These are phyloP conservation scores for Mycena sp. DNA, from an alignment of 1,284 basidiomycete species.

Conservation along the genomic window DNA sequence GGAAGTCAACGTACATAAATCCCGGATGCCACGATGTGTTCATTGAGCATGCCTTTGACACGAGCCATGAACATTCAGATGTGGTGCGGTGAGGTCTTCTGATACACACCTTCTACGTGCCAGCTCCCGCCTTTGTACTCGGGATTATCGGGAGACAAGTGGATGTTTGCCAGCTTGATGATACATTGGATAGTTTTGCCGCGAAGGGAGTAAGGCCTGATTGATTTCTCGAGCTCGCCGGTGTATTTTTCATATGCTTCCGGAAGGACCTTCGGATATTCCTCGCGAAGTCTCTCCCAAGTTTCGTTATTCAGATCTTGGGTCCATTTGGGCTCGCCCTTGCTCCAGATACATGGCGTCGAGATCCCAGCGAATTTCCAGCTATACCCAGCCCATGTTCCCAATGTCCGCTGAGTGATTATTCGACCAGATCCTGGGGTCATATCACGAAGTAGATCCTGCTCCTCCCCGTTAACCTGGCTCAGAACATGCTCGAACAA, in stretches of 20 bases:
- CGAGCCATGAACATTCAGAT: not conserved
- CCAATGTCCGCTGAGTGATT: not conserved
- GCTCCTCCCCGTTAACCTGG: slow-evolving; percentile 31
- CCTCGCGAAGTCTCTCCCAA: not conserved
- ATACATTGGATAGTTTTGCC: slow-evolving; percentile 40
- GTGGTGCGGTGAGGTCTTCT: not conserved
- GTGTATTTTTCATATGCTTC: slow-evolving; percentile 16
- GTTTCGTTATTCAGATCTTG: not conserved
- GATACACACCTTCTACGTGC: slow-evolving; percentile 41
- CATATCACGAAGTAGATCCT: slow-evolving; percentile 12
- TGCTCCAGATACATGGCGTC: slow-evolving; percentile 21
- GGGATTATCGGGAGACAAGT: slow-evolving; percentile 38
- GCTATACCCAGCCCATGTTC: slow-evolving; percentile 5
- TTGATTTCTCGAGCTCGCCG: slow-evolving; percentile 15
- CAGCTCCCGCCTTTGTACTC: slow-evolving; percentile 40
- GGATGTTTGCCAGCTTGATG: slow-evolving; percentile 43
- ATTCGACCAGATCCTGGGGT: slow-evolving; percentile 18
- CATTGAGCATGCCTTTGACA: not conserved
- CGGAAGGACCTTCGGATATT: slow-evolving; percentile 3
- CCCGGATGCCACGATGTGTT: slow-evolving; percentile 4
- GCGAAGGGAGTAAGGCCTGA: slow-evolving; percentile 13
- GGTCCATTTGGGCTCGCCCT: not conserved
- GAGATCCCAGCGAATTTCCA: not conserved
- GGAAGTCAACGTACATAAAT: slow-evolving; percentile 32
- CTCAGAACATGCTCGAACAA: slow-evolving; percentile 41